Conservation (phyloP, 2,329 filamentous ascomycete species). For the Cercospora janseana region DNA sequence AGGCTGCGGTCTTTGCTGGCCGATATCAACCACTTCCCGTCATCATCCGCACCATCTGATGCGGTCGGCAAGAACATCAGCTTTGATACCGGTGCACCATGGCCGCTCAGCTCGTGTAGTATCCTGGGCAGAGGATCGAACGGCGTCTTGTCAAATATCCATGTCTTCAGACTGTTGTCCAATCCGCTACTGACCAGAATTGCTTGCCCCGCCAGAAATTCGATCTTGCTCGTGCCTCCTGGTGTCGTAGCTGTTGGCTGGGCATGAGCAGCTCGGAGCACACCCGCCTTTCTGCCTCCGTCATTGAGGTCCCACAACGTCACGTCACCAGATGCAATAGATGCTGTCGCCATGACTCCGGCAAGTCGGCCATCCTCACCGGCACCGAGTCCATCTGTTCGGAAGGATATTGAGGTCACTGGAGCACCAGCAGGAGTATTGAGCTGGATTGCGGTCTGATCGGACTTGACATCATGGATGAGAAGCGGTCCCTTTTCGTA, state of each 20-base stretch:
- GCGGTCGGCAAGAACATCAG: slow-evolving; percentile 83
- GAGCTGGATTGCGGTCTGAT: slow-evolving; percentile 63
- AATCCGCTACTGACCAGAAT: slow-evolving; percentile 85
- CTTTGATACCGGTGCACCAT: slow-evolving; percentile 79
- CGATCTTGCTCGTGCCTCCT: slow-evolving; percentile 79
- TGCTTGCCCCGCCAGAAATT: slow-evolving; percentile 86
- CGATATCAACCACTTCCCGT: slow-evolving; percentile 91
- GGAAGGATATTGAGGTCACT: slow-evolving; percentile 82
- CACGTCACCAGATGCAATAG: slow-evolving; percentile 75
- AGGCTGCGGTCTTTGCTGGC: slow-evolving; percentile 85
- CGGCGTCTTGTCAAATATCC: slow-evolving; percentile 92
- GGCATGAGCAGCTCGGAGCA: slow-evolving; percentile 84
- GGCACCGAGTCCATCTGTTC: slow-evolving; percentile 83
- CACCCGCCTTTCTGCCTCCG: slow-evolving; percentile 80
- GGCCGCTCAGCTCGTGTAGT: slow-evolving; percentile 81
- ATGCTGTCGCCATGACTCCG: slow-evolving; percentile 92
- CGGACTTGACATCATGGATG: slow-evolving; percentile 77
- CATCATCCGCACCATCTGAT: slow-evolving; percentile 82
- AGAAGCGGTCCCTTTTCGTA: slow-evolving; percentile 76
- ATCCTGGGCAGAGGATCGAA: slow-evolving; percentile 84
- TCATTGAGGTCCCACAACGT: slow-evolving; percentile 95
- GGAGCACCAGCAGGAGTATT: slow-evolving; percentile 60
- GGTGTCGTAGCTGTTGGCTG: slow-evolving; percentile 68
- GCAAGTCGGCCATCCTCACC: slow-evolving; percentile 80
- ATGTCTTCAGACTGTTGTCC: slow-evolving; percentile 91